Evolutionary conservation across 2,329 filamentous ascomycete species (phyloP).

Genomic region (Elsinoe perseae): DNA sequence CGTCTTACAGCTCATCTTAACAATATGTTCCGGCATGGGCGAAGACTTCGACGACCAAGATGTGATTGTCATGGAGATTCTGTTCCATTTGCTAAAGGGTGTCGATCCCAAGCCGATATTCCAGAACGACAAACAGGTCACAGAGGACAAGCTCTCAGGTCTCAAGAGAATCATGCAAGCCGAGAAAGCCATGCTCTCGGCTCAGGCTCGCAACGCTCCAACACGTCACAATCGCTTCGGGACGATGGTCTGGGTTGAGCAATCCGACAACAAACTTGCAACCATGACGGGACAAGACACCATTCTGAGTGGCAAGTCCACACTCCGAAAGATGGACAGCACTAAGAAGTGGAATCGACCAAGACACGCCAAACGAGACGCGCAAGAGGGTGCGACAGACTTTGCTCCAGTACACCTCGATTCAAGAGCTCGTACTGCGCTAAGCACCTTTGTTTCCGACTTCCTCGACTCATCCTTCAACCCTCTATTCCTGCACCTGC

Average conservation of each 20-base stretch:
- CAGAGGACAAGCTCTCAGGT: conserved; percentile 62
- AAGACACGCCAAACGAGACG: conserved; percentile 40
- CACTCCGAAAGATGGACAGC: conserved; percentile 81
- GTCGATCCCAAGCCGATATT: conserved; percentile 79
- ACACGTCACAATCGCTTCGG: conserved; percentile 90
- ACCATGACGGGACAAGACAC: conserved; percentile 85
- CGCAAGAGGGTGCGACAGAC: conserved; percentile 53
- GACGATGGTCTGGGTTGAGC: conserved; percentile 93
- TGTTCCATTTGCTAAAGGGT: conserved; percentile 89
- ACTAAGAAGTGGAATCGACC: conserved; percentile 87
- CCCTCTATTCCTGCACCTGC: conserved; percentile 70
- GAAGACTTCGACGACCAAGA: conserved; percentile 90
- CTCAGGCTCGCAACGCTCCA: conserved; percentile 68
- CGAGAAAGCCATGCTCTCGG: conserved; percentile 73
- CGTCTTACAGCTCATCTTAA: conserved; percentile 76
- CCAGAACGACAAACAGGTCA: conserved; percentile 66
- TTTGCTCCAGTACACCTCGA: conserved; percentile 68
- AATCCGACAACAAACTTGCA: conserved; percentile 73
- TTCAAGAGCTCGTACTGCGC: conserved; percentile 61
- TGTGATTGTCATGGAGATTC: conserved; percentile 77
- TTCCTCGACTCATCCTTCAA: conserved; percentile 96
- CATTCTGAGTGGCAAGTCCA: conserved; percentile 62
- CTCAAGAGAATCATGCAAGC: conserved; percentile 67
- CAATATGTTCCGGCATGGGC: conserved; percentile 83
- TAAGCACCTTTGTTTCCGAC: conserved; percentile 79